Evolutionary conservation across 768 basidiomycete genomes (phyloP).

Genomic region (Lactarius tabidus): DNA sequence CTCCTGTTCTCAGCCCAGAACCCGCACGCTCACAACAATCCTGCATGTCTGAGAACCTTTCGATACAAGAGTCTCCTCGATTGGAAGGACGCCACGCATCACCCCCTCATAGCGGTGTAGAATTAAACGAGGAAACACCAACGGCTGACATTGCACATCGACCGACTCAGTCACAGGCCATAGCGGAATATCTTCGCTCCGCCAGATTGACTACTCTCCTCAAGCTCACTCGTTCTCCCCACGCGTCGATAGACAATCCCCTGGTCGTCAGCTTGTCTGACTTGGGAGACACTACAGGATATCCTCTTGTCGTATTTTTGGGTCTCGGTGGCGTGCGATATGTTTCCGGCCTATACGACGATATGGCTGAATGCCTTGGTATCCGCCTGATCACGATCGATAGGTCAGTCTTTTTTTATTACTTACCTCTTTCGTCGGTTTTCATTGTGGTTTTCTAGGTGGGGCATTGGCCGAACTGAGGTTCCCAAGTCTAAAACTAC

Average conservation of each 20-base stretch:
- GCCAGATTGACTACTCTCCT: conserved; percentile 79
- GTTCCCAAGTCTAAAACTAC: conserved; percentile 57
- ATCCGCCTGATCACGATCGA: conserved; percentile 93
- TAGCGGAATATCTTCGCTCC: conserved; percentile 86
- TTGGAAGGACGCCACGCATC: conserved; percentile 5
- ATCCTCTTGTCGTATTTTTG: conserved; percentile 87
- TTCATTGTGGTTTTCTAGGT: conserved; percentile 43
- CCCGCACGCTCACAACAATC: conserved; percentile 30
- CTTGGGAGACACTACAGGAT: conserved; percentile 78
- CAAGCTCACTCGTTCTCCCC: conserved; percentile 72
- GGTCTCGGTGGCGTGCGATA: conserved; percentile 94
- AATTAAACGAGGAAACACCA: conserved; percentile 32
- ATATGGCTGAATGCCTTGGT: conserved; percentile 85
- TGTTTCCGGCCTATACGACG: conserved; percentile 92
- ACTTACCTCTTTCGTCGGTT: background rate
- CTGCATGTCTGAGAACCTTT: conserved; percentile 24
- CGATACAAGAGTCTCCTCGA: conserved; percentile 10
- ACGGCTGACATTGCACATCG: conserved; percentile 45
- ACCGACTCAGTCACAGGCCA: conserved; percentile 57
- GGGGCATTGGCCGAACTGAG: conserved; percentile 91
- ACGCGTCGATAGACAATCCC: conserved; percentile 69
- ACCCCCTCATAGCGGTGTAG: conserved; percentile 18
- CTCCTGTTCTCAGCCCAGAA: conserved; percentile 29
- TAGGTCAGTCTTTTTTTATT: conserved; percentile 46
- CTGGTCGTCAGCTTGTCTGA: conserved; percentile 91